A percentile compares a stretch with the other conserved stretches of the same genome.
phyloP scores from a whole-genome alignment of 2,329 filamentous ascomycete genomes.

The Metarhizium sp. region DNA sequence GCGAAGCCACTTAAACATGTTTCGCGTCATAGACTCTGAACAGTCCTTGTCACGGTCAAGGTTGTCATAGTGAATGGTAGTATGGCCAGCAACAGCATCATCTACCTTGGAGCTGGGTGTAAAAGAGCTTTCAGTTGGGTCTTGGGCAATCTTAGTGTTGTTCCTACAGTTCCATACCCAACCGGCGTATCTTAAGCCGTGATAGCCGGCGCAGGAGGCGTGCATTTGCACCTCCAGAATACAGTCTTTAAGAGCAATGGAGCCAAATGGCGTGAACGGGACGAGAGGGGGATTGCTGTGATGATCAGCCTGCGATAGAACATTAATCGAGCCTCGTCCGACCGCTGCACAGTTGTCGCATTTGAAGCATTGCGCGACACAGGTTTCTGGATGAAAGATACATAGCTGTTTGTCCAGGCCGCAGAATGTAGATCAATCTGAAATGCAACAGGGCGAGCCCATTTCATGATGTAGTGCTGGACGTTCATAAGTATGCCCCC shows the following conservation, averaged over 20 bases:
- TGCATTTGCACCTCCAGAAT: conserved; percentile 9
- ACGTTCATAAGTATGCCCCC: conserved; percentile 7
- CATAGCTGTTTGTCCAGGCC: conserved; percentile 4
- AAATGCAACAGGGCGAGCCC: conserved; percentile 4
- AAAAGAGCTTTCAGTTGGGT: neutral
- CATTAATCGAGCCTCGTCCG: conserved; percentile 7
- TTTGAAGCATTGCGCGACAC: neutral
- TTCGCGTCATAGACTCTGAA: conserved; percentile 2
- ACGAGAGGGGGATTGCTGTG: conserved; percentile 2
- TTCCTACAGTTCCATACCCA: conserved; percentile 4
- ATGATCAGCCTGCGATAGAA: conserved; percentile 4
- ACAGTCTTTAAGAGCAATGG: conserved; percentile 5
- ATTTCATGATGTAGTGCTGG: conserved; percentile 1
- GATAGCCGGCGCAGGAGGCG: neutral
- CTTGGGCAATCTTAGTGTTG: neutral
- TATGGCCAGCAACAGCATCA: neutral
- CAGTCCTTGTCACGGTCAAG: neutral
- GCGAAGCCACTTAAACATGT: conserved; percentile 7
- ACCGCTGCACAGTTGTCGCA: neutral
- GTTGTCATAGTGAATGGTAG: neutral
- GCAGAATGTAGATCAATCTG: neutral
- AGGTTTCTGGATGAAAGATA: conserved; percentile 4
- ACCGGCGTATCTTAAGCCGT: conserved; percentile 7
- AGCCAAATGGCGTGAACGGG: conserved; percentile 5
- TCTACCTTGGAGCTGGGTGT: neutral